Percentiles rank a stretch among this genome's conserved stretches.
Evolutionary conservation across 805 yeast genomes (phyloP).

Genomic region (Candida montana): DNA sequence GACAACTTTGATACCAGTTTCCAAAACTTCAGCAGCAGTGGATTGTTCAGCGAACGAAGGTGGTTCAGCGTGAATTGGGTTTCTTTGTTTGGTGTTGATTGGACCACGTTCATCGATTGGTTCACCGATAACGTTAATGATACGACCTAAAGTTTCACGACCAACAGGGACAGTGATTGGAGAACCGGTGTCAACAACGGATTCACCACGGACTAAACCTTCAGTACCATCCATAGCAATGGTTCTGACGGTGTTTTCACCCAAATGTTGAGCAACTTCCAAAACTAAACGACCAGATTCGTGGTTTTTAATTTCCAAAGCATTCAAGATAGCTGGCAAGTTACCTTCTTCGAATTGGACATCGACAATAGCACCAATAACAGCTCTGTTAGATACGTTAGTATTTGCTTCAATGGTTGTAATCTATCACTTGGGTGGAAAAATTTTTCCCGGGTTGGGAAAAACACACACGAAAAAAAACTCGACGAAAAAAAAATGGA

Average conservation of each 20-base stretch:
- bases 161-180: slow-evolving; percentile 99
- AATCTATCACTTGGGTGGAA: neutral
- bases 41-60: slow-evolving; percentile 96
- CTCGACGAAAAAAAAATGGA: neutral
- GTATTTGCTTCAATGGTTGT: slow-evolving; percentile 7
- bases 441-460: neutral
- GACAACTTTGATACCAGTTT: slow-evolving; percentile 99
- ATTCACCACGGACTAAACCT: slow-evolving; percentile 97
- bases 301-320: slow-evolving; percentile 80
- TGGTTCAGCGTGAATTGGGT: slow-evolving; percentile 99
- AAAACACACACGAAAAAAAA: slow-evolving; percentile 3
- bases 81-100: slow-evolving; percentile 82
- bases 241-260: slow-evolving; percentile 99
- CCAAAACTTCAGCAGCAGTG: slow-evolving; percentile 95
- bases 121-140: slow-evolving; percentile 97
- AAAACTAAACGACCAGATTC: slow-evolving; percentile 78
- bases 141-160: slow-evolving; percentile 98
- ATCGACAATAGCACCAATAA: slow-evolving; percentile 98
- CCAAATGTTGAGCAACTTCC: slow-evolving; percentile 99
- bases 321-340: slow-evolving; percentile 96
- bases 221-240: slow-evolving; percentile 99
- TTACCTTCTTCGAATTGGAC: slow-evolving; percentile 97
- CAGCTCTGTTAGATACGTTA: slow-evolving; percentile 55
- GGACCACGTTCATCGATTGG: slow-evolving; percentile 99
- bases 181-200: slow-evolving; percentile 91